A percentile compares a stretch with the other conserved stretches of the same genome.
These are phyloP conservation scores for Aspergillus pseudoterreus DNA, from an alignment of 2,329 filamentous ascomycete species.

Conservation along the genomic window DNA sequence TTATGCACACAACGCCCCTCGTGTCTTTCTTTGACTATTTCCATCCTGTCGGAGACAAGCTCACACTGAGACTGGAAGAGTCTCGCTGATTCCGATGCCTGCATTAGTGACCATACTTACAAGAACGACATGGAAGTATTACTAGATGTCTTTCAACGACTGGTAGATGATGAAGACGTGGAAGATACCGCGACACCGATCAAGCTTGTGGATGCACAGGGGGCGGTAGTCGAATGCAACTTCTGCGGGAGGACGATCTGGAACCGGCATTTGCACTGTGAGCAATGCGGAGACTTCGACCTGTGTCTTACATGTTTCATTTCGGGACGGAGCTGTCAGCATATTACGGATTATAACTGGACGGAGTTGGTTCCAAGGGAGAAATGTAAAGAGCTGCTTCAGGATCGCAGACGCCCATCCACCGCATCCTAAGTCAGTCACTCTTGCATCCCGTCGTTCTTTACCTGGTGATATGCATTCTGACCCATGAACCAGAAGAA, in stretches of 20 bases:
- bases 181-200: conserved; percentile 20
- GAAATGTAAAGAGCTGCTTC: conserved; percentile 22
- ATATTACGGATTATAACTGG: conserved; percentile 29
- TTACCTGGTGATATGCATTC: background rate
- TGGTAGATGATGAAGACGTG: conserved; percentile 31
- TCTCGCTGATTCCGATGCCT: conserved; percentile 27
- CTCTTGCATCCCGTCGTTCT: background rate
- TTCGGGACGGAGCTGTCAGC: conserved; percentile 34
- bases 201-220: conserved; percentile 25
- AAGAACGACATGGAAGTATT: conserved; percentile 23
- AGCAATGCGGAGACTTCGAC: conserved; percentile 34
- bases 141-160: conserved; percentile 25
- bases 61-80: conserved; percentile 27
- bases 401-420: background rate
- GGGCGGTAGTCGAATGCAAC: conserved; percentile 33
- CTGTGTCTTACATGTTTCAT: conserved; percentile 34
- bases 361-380: conserved; percentile 29
- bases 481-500: conserved; percentile 6
- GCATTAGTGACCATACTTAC: conserved; percentile 11
- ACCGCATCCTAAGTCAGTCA: no score
- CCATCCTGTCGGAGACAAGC: conserved; percentile 32
- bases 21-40: conserved; percentile 32
- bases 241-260: conserved; percentile 37
- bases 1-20: conserved; percentile 32
- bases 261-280: conserved; percentile 37